Base-by-base conservation (phyloP, 768 basidiomycete genomes). In the Tulasnella sp. region DNA sequence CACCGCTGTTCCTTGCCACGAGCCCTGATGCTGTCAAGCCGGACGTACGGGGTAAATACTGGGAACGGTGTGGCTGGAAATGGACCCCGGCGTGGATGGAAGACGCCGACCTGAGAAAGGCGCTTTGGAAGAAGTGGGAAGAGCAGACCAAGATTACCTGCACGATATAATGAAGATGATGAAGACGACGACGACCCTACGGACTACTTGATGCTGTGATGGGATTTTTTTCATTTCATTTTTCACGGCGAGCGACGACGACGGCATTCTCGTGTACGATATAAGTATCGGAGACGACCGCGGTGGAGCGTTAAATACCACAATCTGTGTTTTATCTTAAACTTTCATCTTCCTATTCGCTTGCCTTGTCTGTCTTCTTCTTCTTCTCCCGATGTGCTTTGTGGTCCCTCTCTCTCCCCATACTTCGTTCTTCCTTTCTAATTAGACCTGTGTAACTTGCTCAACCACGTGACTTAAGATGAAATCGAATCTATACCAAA, bases 21-120 rank as follows among this genome's bases (percentile, higher is more conserved):
- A 37, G 34, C n/a, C 29, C 25, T 25, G 67, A 75, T 11, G 58
- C 40, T 9, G 74, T 49, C 15, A n/a, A 39, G 36, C 74, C 74
- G 34, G 74, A 75, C 12, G 40, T 67, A 17, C 64, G 64, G 7
- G 74, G 74, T 19, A 75, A 75, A 36, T 75, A 75, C 64, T 75
- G 74, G 74, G 74, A 75, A 19, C 74, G 74, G n/a, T 75, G 74
- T 39, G 64, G 67, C 31, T 75, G 74, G 74, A 75, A 69, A 34
- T 75, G 74, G 74, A 75, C 74, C 31, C 74, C 74, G 11, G 67
- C 67, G 9, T 75, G 74, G 74, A 75, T 75, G 74, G 74, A 75
- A 34, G 74, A 75, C 67, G 36, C 34, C 38, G 74, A 67, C 15
- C 19, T 75, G 8, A 67, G 74, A 34, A 75, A 34, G 39, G 74